phyloP scores from a whole-genome alignment of 768 basidiomycete species.

The Chalciporus chontae region DNA sequence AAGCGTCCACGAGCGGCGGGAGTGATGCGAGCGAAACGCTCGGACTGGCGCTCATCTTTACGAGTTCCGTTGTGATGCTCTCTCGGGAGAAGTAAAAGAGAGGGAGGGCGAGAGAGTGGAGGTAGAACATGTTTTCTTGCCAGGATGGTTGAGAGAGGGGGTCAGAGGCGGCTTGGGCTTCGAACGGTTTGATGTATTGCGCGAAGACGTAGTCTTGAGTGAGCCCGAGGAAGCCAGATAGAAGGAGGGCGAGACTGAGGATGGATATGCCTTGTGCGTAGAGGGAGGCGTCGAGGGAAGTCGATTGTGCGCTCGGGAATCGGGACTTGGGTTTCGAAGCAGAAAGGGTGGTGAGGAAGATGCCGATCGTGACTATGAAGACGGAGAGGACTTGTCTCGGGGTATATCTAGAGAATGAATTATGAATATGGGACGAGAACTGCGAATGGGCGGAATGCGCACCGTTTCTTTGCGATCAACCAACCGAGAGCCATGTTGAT shows the following conservation, averaged over 20 bases:
- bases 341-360: constrained; percentile 78
- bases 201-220: constrained; percentile 78
- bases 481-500: constrained; percentile 81
- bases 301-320: not conserved
- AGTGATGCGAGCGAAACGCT: constrained; percentile 9
- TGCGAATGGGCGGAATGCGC: constrained; percentile 17
- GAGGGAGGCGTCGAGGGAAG: constrained; percentile 11
- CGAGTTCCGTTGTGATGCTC: constrained; percentile 39
- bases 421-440: not conserved
- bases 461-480: constrained; percentile 62
- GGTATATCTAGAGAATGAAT: constrained; percentile 49
- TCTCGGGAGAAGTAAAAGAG: constrained; percentile 63
- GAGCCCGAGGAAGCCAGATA: constrained; percentile 80
- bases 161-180: constrained; percentile 16
- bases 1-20: constrained; percentile 5
- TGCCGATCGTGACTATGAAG: constrained; percentile 75
- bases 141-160: constrained; percentile 43
- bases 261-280: constrained; percentile 74
- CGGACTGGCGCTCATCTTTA: constrained; percentile 10
- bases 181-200: constrained; percentile 37
- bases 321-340: constrained; percentile 42
- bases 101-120: constrained; percentile 77
- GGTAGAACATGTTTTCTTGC: constrained; percentile 92
- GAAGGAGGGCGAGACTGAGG: constrained; percentile 70
- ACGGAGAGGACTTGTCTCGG: constrained; percentile 67